Evolutionary conservation across 306 rosid genomes (phyloP).

Genomic region (Gastrolobium villosum): DNA sequence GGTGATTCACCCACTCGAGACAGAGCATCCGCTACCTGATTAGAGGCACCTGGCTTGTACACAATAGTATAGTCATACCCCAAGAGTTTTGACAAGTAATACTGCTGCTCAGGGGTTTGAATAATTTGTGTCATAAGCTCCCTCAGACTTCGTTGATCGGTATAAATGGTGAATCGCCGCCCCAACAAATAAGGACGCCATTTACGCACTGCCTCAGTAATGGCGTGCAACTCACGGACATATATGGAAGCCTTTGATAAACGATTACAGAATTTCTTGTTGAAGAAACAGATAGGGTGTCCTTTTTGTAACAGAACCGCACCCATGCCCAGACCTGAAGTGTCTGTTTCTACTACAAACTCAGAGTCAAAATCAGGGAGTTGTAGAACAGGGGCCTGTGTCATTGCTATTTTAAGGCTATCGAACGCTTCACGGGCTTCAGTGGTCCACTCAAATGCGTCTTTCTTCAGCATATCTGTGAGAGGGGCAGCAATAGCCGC

Average conservation of each 20-base stretch:
- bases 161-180: background rate
- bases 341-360: background rate
- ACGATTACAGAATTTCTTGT: background rate
- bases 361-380: background rate
- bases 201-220: background rate
- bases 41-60: background rate
- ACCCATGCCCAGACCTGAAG: background rate
- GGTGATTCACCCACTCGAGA: rapidly evolving
- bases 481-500: background rate
- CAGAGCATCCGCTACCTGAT: background rate
- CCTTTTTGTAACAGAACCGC: background rate
- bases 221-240: background rate
- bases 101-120: background rate
- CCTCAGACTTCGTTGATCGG: background rate
- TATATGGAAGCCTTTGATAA: background rate
- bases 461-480: background rate
- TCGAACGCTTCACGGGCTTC: background rate
- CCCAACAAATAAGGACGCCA: conserved; percentile 11
- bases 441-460: background rate
- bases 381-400: background rate
- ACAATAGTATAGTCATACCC: background rate
- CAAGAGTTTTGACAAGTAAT: background rate
- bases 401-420: background rate
- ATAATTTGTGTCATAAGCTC: background rate
- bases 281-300: background rate